phyloP scores from a whole-genome alignment of 192 early-diverging fungal genomes.

The Coemansia sp. region DNA sequence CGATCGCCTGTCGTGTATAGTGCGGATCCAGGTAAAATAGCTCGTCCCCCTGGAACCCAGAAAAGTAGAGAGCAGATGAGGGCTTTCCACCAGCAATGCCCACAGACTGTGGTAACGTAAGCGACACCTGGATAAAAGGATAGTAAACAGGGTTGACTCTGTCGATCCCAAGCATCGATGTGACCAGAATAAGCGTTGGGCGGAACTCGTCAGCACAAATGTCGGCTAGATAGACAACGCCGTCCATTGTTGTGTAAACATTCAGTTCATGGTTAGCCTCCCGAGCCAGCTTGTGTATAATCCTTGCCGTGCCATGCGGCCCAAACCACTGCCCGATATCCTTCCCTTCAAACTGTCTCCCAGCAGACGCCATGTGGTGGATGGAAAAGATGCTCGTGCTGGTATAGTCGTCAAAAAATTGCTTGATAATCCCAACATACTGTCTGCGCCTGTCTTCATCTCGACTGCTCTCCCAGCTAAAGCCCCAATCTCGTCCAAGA shows the following conservation, averaged over 20 bases:
- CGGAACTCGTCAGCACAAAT: constrained; percentile 50
- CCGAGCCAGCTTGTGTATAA: constrained; percentile 25
- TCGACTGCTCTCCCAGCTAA: constrained; percentile 14
- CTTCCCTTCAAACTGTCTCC: constrained; percentile 77
- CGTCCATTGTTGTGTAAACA: constrained; percentile 81
- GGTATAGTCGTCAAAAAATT: constrained; percentile 81
- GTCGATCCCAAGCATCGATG: constrained; percentile 89
- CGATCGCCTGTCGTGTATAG: constrained; percentile 68
- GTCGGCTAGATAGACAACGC: constrained; percentile 70
- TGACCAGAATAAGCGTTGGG: constrained; percentile 81
- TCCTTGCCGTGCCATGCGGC: constrained; percentile 61
- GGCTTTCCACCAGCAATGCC: constrained; percentile 96
- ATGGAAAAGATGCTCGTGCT: constrained; percentile 82
- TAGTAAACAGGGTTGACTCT: constrained; percentile 88
- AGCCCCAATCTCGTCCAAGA: constrained; percentile 66
- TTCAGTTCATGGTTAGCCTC: constrained; percentile 51
- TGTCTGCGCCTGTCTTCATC: constrained; percentile 13
- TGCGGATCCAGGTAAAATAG: constrained; percentile 95
- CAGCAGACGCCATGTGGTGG: constrained; percentile 84
- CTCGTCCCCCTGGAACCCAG: constrained; percentile 75
- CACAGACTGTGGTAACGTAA: constrained; percentile 74
- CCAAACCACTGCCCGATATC: constrained; percentile 98
- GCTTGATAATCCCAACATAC: constrained; percentile 62
- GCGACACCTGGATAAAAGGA: constrained; percentile 63
- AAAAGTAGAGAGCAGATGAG: constrained; percentile 93